A percentile compares a stretch with the other conserved stretches of the same genome.
Conservation (phyloP, 257 asterid genomes). For the Plectranthus barbatus region DNA sequence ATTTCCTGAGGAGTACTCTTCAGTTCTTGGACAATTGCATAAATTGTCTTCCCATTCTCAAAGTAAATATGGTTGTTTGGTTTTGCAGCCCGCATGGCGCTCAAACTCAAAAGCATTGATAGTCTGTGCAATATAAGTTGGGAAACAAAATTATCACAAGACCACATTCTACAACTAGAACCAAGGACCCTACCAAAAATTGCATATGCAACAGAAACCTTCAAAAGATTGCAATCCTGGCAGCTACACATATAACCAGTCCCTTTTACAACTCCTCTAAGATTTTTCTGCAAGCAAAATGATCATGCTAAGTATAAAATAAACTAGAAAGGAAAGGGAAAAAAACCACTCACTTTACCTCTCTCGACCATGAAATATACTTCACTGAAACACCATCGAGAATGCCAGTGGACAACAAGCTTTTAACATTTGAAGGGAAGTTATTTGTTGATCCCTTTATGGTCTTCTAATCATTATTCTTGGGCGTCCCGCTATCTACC, state of each 20-base stretch:
- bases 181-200: background rate
- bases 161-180: background rate
- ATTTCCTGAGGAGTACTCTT: conserved; percentile 50
- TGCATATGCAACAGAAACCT: conserved; percentile 27
- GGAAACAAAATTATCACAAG: conserved; percentile 6
- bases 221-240: conserved; percentile 54
- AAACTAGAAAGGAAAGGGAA: too few species aligned
- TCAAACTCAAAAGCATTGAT: conserved; percentile 71
- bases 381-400: conserved; percentile 86
- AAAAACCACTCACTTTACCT: too few species aligned
- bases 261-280: conserved; percentile 61
- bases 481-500: too few species aligned
- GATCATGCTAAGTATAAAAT: too few species aligned
- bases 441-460: conserved; percentile 27
- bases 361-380: conserved; percentile 15
- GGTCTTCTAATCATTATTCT: too few species aligned
- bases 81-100: conserved; percentile 74
- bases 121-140: conserved; percentile 31
- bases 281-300: conserved; percentile 45
- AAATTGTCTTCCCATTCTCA: conserved; percentile 66
- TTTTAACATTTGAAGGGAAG: conserved; percentile 71
- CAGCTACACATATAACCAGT: conserved; percentile 70
- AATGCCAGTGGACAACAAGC: conserved; percentile 68
- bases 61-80: conserved; percentile 76
- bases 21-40: conserved; percentile 66